Evolutionary conservation across 2,329 filamentous ascomycete genomes (phyloP), one percentile per base, ranked within the genome.

Genomic region (Cytospora schulzeri): DNA sequence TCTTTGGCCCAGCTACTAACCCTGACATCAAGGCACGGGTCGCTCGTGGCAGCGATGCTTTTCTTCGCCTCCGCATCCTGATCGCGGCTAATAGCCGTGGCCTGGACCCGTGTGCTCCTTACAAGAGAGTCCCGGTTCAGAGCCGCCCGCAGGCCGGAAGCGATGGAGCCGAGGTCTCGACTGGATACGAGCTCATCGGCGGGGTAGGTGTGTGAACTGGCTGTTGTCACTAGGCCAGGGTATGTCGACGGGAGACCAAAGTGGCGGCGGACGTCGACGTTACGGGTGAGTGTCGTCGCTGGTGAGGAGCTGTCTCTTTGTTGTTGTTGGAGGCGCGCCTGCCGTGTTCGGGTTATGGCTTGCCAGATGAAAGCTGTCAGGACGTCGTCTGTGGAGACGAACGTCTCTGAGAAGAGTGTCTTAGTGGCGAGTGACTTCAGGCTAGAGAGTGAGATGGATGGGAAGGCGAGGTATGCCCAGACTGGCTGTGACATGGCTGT

Each of bases 1-100:
- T 82, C 70, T 59, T 82, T 81, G 0, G 78, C 77, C 84, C 83
- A 87, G 0, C 83, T 86, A 64, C 81, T 85, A 7, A 87, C 66
- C 75, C 81, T 80, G 3, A 86, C 71, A 48, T 85, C 82, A 0
- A 70, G 71, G 0, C 76, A 70, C 0, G 74, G 67, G 33, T 81
- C 74, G 2, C 80, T 60, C 4, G 68, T 71, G 0, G 75, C 76
- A 2, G 73, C 75, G 4, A 80, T 67, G 0, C 51, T 65, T 0
- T 65, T 71, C 64, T 79, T 80, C 60, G 81, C 79, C 0, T 71
- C 62, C 3, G 71, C 65, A 0, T 19, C n/a, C 15, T 3, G 19
- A 19, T 33, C 24, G 8, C 70, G 68, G 0, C 71, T 48, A 3
- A 83, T 66, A 35, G 74, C 72, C 1, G 80, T 84, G 0, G 78